Base-by-base conservation (phyloP, 2,329 filamentous ascomycete genomes). In the Trichoderma aggressivum region DNA sequence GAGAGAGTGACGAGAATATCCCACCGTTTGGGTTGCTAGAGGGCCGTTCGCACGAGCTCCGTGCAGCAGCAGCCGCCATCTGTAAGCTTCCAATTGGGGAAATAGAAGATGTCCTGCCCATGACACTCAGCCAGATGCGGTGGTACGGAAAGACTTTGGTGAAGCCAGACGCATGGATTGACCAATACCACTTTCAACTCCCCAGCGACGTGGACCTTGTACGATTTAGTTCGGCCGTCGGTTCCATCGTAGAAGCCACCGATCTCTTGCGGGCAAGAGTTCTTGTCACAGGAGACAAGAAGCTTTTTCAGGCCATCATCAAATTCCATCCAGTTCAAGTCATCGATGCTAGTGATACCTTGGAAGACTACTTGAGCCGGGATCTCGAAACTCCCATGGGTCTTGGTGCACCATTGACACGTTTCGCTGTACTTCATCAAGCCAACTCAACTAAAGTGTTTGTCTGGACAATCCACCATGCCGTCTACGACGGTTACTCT, bases 141-240 rank as follows among this genome's bases (percentile, higher is more conserved):
- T 66, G 63, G 63, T 66, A 66, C 10, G 65, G 65, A 7, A 60
- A 58, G 36, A 68, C 65, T n/a, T 26, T 68, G n/a, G 36, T 60
- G 12, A 68, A 68, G 18, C 65, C 65, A 34, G 36, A 32, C 39
- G 65, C 65, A 16, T 68, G 36, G 34, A 50, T 68, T 47, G 65
- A 68, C 55, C 65, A 68, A 2, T 60, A 59, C 10, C 56, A 50
- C 65, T 68, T 68, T 60, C 36, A 26, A 26, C 56, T 68, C 7
- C 65, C 65, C 21, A 47, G 12, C 12, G 32, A 50, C 10, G 18
- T 68, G 32, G 26, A 68, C 12, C 26, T 60, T 24, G 34, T 18
- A 7, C 34, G 24, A 2, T 34, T 68, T 55, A 21, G 21, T 1
- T 16, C 36, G 14, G 36, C 65, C 14, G 55, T 68, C 53, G 60